phyloP scores from a whole-genome alignment of 208 protist genomes.

The Perkinsela sp. region DNA sequence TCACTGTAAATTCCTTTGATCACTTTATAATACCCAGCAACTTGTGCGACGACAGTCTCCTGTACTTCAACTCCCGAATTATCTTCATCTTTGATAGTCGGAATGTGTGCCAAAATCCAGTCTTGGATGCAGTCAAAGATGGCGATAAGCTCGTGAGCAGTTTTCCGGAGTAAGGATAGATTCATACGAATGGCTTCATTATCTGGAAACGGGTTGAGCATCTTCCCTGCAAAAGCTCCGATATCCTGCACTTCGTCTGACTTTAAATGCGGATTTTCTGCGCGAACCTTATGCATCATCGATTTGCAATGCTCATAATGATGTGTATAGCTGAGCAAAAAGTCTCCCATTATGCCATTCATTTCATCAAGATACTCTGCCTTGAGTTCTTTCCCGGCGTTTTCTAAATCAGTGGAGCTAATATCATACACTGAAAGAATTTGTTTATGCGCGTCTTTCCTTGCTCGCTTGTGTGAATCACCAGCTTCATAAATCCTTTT shows the following conservation, averaged over 20 bases:
- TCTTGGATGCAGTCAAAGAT: background rate
- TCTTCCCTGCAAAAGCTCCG: background rate
- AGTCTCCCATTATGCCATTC: background rate
- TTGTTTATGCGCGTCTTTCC: too few species aligned
- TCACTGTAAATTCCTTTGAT: background rate
- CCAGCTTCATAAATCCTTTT: too few species aligned
- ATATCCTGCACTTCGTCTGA: background rate
- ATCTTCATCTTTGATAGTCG: background rate
- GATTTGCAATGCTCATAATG: background rate
- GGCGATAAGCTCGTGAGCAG: background rate
- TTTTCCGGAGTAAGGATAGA: background rate
- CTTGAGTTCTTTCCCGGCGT: background rate
- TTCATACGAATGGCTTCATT: background rate
- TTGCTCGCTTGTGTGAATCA: too few species aligned
- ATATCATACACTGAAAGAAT: too few species aligned
- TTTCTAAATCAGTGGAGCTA: background rate
- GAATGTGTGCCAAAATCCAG: background rate
- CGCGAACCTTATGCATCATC: background rate
- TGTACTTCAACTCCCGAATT: conserved; percentile 1
- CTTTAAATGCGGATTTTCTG: background rate
- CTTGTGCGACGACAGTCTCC: background rate
- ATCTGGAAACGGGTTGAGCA: background rate
- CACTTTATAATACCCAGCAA: background rate
- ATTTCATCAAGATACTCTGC: background rate
- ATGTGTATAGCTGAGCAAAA: background rate